Evolutionary conservation across 345 rosid species (phyloP).

Genomic region (Rubroshorea leprosula): DNA sequence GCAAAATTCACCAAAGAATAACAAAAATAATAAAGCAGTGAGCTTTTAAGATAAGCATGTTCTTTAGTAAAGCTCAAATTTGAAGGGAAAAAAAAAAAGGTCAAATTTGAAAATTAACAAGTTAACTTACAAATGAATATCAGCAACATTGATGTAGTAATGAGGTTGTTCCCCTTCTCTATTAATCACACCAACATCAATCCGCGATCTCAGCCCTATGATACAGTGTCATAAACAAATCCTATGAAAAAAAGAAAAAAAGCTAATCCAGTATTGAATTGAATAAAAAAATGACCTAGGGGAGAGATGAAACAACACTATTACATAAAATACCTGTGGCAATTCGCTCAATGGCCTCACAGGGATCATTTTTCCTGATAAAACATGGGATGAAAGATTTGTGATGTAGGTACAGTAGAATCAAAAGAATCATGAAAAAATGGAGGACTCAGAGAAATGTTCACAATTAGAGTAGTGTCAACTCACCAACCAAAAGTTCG

Average conservation of each 20-base stretch:
- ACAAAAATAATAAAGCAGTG: neutral
- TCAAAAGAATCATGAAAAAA: constrained; percentile 8
- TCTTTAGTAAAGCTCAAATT: neutral
- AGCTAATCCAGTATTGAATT: neutral
- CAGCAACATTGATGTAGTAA: constrained; percentile 91
- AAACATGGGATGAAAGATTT: constrained; percentile 10
- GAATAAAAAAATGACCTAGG: neutral
- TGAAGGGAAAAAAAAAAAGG: no score
- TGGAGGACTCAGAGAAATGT: no score
- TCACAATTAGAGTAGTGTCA: constrained; percentile 18
- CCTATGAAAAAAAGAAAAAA: neutral
- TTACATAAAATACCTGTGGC: constrained; percentile 50
- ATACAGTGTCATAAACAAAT: constrained; percentile 21
- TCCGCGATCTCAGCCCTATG: constrained; percentile 57
- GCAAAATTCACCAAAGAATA: constrained; percentile 25
- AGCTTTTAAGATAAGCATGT: constrained; percentile 16
- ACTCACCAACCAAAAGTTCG: constrained; percentile 95
- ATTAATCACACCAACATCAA: constrained; percentile 72
- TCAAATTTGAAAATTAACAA: constrained; percentile 14
- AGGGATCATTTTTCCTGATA: constrained; percentile 78
- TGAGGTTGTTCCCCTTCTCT: constrained; percentile 52
- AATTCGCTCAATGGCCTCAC: constrained; percentile 78
- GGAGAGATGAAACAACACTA: neutral
- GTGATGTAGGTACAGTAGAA: constrained; percentile 7
- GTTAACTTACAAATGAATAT: constrained; percentile 77